Evolutionary conservation across 2,329 filamentous ascomycete genomes (phyloP).

Genomic region (Aspergillus sp.): DNA sequence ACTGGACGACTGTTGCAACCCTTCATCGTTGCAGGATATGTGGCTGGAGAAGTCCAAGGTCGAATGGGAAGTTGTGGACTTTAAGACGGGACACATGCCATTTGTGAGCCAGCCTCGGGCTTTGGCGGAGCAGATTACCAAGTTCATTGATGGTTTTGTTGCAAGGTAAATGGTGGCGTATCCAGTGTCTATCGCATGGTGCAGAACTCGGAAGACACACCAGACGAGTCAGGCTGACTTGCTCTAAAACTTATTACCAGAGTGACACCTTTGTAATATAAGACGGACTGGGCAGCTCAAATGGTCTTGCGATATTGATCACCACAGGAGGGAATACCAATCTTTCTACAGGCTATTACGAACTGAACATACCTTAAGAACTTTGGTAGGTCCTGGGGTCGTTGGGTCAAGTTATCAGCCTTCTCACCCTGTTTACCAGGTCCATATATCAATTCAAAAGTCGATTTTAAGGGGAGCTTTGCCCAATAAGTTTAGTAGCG

Average conservation of each 20-base stretch:
- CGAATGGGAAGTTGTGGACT: constrained; percentile 8
- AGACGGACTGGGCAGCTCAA: background rate
- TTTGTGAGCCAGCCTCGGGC: constrained; percentile 6
- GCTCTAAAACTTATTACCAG: background rate
- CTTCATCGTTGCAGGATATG: constrained; percentile 4
- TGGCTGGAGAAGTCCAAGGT: constrained; percentile 11
- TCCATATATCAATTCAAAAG: too few species aligned
- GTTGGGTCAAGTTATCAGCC: too few species aligned
- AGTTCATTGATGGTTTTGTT: constrained; percentile 1
- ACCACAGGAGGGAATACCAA: background rate
- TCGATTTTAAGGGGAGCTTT: too few species aligned
- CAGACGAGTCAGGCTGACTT: background rate
- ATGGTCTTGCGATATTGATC: background rate
- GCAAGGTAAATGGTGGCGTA: background rate
- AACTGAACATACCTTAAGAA: background rate
- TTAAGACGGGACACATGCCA: constrained; percentile 8
- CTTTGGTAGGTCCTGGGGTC: too few species aligned
- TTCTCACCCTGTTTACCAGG: too few species aligned
- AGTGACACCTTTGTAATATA: background rate
- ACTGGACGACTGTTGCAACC: constrained; percentile 5
- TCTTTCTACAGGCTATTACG: background rate
- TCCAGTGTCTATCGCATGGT: background rate
- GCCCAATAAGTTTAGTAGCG: too few species aligned
- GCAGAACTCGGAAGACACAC: background rate
- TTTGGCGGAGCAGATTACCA: constrained; percentile 4